Conservation (phyloP, 1,139 yeast genomes). For the Nadsonia commutata region DNA sequence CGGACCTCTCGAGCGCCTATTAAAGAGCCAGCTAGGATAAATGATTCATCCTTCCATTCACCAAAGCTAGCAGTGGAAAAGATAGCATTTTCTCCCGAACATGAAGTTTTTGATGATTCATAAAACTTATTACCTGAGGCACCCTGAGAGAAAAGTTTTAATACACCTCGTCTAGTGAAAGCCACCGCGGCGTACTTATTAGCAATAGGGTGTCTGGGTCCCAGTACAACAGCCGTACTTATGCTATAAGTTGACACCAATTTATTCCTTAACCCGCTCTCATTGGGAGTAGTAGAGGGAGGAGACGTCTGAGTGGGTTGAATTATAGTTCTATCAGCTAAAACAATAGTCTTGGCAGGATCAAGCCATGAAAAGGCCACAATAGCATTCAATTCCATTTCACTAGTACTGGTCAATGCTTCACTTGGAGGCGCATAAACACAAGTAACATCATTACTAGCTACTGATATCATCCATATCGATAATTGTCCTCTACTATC, state of each 20-base stretch:
- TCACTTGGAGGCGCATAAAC: constrained; percentile 10
- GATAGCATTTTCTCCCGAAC: constrained; percentile 17
- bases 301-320: constrained; percentile 5
- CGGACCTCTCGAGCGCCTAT: constrained; percentile 5
- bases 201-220: constrained; percentile 53
- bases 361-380: constrained; percentile 57
- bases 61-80: constrained; percentile 11
- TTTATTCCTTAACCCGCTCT: constrained; percentile 10
- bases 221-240: constrained; percentile 40
- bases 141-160: constrained; percentile 25
- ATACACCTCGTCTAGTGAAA: constrained; percentile 47
- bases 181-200: constrained; percentile 62
- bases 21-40: constrained; percentile 6
- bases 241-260: constrained; percentile 34
- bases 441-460: constrained; percentile 15
- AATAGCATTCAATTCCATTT: constrained; percentile 20
- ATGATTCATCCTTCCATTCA: constrained; percentile 8
- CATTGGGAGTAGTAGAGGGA: constrained; percentile 6
- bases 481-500: constrained; percentile 27
- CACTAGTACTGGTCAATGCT: constrained; percentile 9
- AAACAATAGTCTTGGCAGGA: constrained; percentile 41
- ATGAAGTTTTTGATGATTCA: constrained; percentile 14
- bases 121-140: constrained; percentile 5
- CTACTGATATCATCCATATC: constrained; percentile 16
- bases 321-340: constrained; percentile 17